Base-by-base conservation (phyloP, 2,329 filamentous ascomycete species). In the Phialophora macrospora region DNA sequence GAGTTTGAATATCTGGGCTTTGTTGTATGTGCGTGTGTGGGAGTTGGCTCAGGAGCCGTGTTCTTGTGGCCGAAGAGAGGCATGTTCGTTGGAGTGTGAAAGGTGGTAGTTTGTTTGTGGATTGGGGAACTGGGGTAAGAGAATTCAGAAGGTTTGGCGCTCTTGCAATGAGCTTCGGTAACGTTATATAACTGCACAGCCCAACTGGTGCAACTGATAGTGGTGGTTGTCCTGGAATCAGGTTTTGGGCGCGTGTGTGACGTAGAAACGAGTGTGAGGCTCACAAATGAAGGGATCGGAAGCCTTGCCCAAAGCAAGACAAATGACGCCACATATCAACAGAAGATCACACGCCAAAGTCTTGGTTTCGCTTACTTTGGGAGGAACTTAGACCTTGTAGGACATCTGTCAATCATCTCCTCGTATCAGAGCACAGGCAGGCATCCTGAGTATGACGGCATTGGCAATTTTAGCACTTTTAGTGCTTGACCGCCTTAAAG, bases 21-120 rank as follows among this genome's bases (percentile, higher is more conserved):
- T 49, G 22, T 69, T 60, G 59, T 46, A 38, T 34, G 57, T 30
- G 61, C 55, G 20, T 46, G 55, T 4, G 66, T 60, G 6, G 70
- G 65, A 32, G 60, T 65, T 46, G 65, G 64, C 38, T 72, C 65
- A 32, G 66, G 63, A 30, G 59, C 63, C 26, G 65, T 62, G 54
- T 68, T 65, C 60, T 69, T 71, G 69, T 67, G 65, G 22, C 68
- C 64, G 60, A 72, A 71, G 48, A 72, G 69, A 68, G 65, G 65
- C 70, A 72, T 72, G 28, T 48, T 65, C 30, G 55, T 51, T 14
- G 4, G 9, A 2, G 28, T 38, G 28, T n/a, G 2, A 28, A 52
- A 60, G n/a, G 9, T 55, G 26, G 9, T 48, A 20, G 4, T 54
- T 24, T 54, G 62, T 55, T 17, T 11, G 12, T 55, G 28, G 12